Evolutionary conservation across 768 basidiomycete genomes (phyloP), one percentile per base, ranked within the genome.

Genomic region (Hygrophorus russula): DNA sequence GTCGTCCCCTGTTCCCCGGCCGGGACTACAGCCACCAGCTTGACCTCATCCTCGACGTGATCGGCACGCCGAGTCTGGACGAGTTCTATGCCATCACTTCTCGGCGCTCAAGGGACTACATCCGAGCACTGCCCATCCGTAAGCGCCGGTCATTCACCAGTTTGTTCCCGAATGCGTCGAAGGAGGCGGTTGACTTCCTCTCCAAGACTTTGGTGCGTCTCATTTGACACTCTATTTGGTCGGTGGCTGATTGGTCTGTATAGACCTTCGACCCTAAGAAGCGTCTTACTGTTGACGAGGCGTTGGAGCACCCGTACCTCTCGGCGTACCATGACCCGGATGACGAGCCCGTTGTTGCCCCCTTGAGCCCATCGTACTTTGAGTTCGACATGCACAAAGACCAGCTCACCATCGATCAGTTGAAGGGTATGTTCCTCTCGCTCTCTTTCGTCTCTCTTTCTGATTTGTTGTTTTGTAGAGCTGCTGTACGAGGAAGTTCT

Each of bases 51-150:
- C 73, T 93, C 45, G 88, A 93, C 58, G 78, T 92, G 32, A 82
- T 93, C 50, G 90, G 85, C 64, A 1, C 24, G 24, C 24, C 24
- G 24, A 83, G 81, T 30, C 69, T 92, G 37, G 90, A 92, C 48
- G 91, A 93, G 56, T 92, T 90, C 59, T 85, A 91, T 62, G 78
- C 84, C 30, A 92, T 93, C 60, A 89, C 86, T 1, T 85, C 83
- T 4, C 72, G 79, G 38, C 71, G 88, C 38, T 90, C 86, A 42
- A 75, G 85, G 44, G 87, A 93, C 54, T 92, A 93, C 62, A 80
- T 94, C 53, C 80, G 88, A 35, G 79, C 83, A 5, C 67, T 93
- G 46, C 88, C 87, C 36, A 88, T 92, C 55, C 75, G 82, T 51
- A 89, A 83, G 62, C 75, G 74, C 54, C 68, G 73, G 37, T 66